Base-by-base conservation (phyloP, 1,284 basidiomycete genomes). In the Heterobasidion annosum region DNA sequence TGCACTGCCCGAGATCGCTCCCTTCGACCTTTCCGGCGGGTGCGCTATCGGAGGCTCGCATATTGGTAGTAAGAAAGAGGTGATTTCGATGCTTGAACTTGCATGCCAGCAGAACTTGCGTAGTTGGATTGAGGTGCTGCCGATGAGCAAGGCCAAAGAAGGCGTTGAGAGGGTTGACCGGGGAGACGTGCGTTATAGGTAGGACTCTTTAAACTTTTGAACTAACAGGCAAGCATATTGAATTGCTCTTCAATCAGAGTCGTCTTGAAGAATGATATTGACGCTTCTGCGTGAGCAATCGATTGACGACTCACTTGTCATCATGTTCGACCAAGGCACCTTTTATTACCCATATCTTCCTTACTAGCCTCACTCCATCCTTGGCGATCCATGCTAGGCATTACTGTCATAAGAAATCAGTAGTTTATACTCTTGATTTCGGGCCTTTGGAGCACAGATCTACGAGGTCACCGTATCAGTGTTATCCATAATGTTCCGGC, bases 1-100 rank as follows among this genome's bases (percentile, higher is more conserved):
- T n/a, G 4, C 35, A 2, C 40, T 51, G 12, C 50, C 50, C 3
- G 37, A 37, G 18, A 43, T 19, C 12, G 19, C 37, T 15, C 37
- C 50, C 1, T 67, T 69, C 59, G 63, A 71, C 56, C 67, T 77
- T 25, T 68, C 76, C 25, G 71, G 70, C 58, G 69, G 71, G 58
- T 66, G 71, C 62, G 63, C 63, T 51, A 54, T 69, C 47, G 73
- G 74, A 32, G 75, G 73, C 18, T 72, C 68, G 46, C 73, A 79
- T 67, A 81, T 88, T 51, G 85, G 84, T 37, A 81, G 72, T 67
- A 84, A 82, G 70, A 74, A 74, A 57, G 84, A 88, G 63, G 78
- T 73, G 16, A 62, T 78, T 16, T 71, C 73, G 54, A 86, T 85
- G 83, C 69, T 83, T 42, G 63, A 80, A 57, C 70, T 85, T 15